Evolutionary conservation across 495 filamentous ascomycete genomes (phyloP).

Genomic region (Podospora australis): DNA sequence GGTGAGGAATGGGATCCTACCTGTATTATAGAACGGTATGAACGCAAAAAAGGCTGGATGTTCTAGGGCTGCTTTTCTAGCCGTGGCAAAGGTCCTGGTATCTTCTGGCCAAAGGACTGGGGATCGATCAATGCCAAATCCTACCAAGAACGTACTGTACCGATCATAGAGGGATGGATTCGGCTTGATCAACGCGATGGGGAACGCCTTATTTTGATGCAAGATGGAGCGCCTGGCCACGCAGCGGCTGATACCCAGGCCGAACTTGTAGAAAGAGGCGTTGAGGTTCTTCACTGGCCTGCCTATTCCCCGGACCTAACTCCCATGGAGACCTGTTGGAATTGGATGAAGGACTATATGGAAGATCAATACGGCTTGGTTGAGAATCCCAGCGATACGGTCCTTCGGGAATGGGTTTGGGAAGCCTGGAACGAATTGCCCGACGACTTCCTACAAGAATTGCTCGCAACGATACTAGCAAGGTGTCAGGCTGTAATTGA

Average conservation of each 20-base stretch:
- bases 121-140: conserved; percentile 17
- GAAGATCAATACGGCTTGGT: conserved; percentile 11
- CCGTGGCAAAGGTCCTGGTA: conserved; percentile 18
- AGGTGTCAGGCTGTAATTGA: not conserved
- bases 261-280: conserved; percentile 5
- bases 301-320: conserved; percentile 22
- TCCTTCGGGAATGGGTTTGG: not conserved
- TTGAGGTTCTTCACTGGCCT: conserved; percentile 20
- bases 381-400: conserved; percentile 9
- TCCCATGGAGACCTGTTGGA: conserved; percentile 24
- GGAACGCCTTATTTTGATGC: conserved; percentile 14
- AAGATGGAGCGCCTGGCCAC: conserved; percentile 19
- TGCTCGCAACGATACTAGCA: not conserved
- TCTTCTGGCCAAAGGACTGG: conserved; percentile 33
- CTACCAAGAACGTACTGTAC: conserved; percentile 20
- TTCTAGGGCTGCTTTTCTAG: conserved; percentile 24
- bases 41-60: conserved; percentile 23
- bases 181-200: not conserved
- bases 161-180: conserved; percentile 18
- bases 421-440: not conserved
- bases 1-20: conserved; percentile 16
- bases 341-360: conserved; percentile 26
- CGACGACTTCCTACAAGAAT: not conserved
- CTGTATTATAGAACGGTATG: conserved; percentile 12
- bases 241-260: conserved; percentile 1